These are phyloP conservation scores for Ambrosia trifida DNA, from an alignment of 129 eudicot species.

Conservation along the genomic window DNA sequence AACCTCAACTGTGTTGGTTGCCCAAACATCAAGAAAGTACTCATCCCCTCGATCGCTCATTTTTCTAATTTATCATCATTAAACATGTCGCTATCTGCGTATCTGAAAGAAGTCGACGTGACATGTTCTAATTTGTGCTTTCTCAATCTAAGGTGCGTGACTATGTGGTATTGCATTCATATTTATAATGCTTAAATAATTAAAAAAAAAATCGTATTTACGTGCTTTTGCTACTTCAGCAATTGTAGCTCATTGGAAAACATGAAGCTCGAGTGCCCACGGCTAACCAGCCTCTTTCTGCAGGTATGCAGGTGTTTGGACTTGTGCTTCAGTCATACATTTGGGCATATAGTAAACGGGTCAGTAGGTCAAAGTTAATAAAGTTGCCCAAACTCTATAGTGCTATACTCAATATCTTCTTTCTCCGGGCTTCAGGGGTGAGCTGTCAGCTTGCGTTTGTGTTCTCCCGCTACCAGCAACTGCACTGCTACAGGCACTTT, in stretches of 20 bases:
- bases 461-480: too few species aligned
- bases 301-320: too few species aligned
- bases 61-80: constrained; percentile 63
- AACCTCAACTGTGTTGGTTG: constrained; percentile 92
- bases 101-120: constrained; percentile 80
- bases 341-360: too few species aligned
- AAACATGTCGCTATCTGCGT: constrained; percentile 73
- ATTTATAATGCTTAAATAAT: neutral
- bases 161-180: neutral
- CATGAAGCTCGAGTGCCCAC: constrained; percentile 82
- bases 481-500: too few species aligned
- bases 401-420: too few species aligned
- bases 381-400: too few species aligned
- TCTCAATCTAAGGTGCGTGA: constrained; percentile 77
- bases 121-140: constrained; percentile 68
- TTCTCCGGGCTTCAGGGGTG: too few species aligned
- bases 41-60: constrained; percentile 57
- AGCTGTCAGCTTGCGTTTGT: too few species aligned
- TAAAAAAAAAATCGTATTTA: neutral
- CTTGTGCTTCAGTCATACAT: too few species aligned
- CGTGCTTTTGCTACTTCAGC: constrained; percentile 44
- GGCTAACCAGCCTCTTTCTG: constrained; percentile 79
- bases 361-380: too few species aligned
- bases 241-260: constrained; percentile 85
- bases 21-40: constrained; percentile 75